Conservation (phyloP, 371 early-diverging fungal genomes). For the Blakeslea trispora region DNA sequence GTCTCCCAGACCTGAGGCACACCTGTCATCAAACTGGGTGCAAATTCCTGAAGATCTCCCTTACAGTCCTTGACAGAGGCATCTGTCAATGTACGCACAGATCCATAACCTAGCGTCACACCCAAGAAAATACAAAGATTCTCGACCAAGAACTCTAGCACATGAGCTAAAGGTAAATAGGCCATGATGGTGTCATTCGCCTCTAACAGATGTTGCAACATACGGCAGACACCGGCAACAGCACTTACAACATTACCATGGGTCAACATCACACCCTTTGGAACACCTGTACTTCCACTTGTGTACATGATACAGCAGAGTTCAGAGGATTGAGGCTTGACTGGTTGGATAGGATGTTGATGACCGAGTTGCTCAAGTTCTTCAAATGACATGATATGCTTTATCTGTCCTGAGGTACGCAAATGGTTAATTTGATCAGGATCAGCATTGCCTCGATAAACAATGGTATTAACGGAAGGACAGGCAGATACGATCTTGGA, state of each 20-base stretch:
- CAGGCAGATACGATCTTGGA: slow-evolving; percentile 48
- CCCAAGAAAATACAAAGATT: slow-evolving; percentile 52
- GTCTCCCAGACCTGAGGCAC: slow-evolving; percentile 83
- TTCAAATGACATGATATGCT: slow-evolving; percentile 45
- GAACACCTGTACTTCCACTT: slow-evolving; percentile 82
- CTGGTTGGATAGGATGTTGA: slow-evolving; percentile 56
- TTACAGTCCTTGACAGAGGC: slow-evolving; percentile 73
- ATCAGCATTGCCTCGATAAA: slow-evolving; percentile 72
- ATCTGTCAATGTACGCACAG: slow-evolving; percentile 64
- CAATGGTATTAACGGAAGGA: slow-evolving; percentile 63
- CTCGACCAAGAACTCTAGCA: slow-evolving; percentile 71
- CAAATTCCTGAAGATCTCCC: slow-evolving; percentile 74
- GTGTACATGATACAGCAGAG: slow-evolving; percentile 86
- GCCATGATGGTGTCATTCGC: slow-evolving; percentile 66
- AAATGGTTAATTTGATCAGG: slow-evolving; percentile 13
- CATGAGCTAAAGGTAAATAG: slow-evolving; percentile 87
- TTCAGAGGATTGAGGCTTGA: slow-evolving; percentile 60
- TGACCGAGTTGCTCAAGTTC: slow-evolving; percentile 66
- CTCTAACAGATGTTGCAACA: slow-evolving; percentile 75
- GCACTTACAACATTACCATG: slow-evolving; percentile 76
- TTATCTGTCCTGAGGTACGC: slow-evolving; percentile 19
- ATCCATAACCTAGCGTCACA: slow-evolving; percentile 75
- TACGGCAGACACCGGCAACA: slow-evolving; percentile 77
- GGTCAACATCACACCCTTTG: slow-evolving; percentile 71
- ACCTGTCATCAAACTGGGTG: slow-evolving; percentile 79